Evolutionary conservation across 176 grass and related monocot genomes (phyloP), one percentile per base, ranked within the genome.

Genomic region (Ensete ventricosum): DNA sequence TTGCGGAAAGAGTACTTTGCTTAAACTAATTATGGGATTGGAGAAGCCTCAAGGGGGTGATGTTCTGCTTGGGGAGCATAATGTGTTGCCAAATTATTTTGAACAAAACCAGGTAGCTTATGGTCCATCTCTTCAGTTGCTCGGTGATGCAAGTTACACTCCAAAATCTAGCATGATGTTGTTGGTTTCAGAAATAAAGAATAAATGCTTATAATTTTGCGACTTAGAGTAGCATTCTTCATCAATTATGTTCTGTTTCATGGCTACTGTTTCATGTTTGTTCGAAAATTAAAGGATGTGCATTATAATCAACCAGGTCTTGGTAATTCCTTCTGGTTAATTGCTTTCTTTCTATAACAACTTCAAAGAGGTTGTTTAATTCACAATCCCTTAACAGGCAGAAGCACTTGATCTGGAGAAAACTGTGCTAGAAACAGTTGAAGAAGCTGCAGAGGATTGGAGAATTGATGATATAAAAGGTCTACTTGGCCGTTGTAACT

Each of bases 341-440:
- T 84, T 60, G 21, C 14, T 73, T 65, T 43, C 29, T 73, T 80
- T 12, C n/a, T 59, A 19, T 62, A 58, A 58, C 21, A 29, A 26
- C 71, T 54, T 77, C 78, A 27, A 19, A 74, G 9, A 75, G 5
- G 19, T 76, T 52, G 23, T 21, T 13, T 22, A 14, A 83, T 60
- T 64, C 51, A 82, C 25, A 78, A 73, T 24, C 85, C 52, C 52
- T 76, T 83, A 51, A 53, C 88, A 99, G 95, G 95, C 95, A 73
- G 95, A 99, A 85, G 90, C 90, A 63, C 90, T 94, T 52, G 90
- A 99, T 87, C 81, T 99, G 81, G 90, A 91, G 67, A 99, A 99
- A 82, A 99, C 90, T 14, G 95, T 99, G 54, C 65, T 99, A 57
- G 90, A 86, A 14, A 99, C 90, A 71, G 95, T 99, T 64, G 84